Percentiles rank a stretch among this genome's conserved stretches.
These are phyloP conservation scores for Fusarium aywerte DNA, from an alignment of 2,329 filamentous ascomycete species.

Conservation along the genomic window DNA sequence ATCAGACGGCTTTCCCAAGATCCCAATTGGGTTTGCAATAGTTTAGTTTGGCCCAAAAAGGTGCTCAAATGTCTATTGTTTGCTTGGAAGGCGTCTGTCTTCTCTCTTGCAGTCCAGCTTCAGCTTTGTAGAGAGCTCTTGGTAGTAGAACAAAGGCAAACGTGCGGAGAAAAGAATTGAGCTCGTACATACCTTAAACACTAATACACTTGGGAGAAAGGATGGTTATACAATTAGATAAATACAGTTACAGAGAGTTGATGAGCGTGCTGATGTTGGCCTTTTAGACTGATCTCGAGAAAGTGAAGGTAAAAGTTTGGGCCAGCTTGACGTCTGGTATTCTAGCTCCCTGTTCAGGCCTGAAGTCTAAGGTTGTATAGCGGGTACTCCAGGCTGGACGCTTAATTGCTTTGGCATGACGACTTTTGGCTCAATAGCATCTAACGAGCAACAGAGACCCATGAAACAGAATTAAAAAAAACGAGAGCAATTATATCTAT, in stretches of 20 bases:
- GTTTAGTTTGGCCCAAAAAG: constrained; percentile 7
- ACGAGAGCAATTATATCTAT: not conserved
- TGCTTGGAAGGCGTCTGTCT: constrained; percentile 29
- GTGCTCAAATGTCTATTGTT: constrained; percentile 18
- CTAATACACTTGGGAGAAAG: constrained; percentile 36
- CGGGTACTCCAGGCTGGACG: constrained; percentile 8
- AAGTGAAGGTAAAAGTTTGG: constrained; percentile 49
- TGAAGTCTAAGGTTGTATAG: constrained; percentile 51
- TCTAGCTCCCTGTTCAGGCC: constrained; percentile 45
- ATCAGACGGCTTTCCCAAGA: constrained; percentile 28
- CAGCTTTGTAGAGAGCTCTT: constrained; percentile 25
- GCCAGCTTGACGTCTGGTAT: constrained; percentile 30
- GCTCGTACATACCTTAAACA: constrained; percentile 41
- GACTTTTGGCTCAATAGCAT: not conserved
- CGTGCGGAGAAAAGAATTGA: constrained; percentile 22
- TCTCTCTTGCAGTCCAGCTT: constrained; percentile 11
- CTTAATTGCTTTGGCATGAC: not conserved
- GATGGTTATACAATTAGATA: constrained; percentile 31
- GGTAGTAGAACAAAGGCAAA: constrained; percentile 29
- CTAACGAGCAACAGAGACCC: not conserved
- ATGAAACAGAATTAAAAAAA: not conserved
- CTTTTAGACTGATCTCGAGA: constrained; percentile 44
- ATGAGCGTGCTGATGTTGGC: constrained; percentile 40
- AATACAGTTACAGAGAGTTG: constrained; percentile 36
- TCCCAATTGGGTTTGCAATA: constrained; percentile 36